Evolutionary conservation across 345 rosid genomes (phyloP), one percentile per base, ranked within the genome.

Genomic region (Pseudoturritis turrita): DNA sequence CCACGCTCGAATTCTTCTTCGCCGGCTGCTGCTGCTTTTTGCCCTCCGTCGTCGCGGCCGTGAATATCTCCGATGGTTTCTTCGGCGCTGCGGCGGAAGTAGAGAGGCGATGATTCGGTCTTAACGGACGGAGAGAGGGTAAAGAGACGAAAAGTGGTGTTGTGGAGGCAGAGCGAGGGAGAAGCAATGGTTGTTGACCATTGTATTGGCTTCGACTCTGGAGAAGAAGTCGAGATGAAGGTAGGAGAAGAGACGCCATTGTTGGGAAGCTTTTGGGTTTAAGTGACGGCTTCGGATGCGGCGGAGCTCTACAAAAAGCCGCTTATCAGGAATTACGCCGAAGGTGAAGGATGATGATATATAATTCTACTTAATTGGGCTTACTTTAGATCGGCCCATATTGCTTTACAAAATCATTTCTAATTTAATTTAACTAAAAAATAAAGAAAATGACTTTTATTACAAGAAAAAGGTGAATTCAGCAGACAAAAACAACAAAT

Each of bases 221-320:
- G 41, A 55, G 72, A 45, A 68, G 64, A 52, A 64, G 59, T 25
- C 45, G 81, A 12, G 84, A 62, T 10, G 81, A 49, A 22, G 77
- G 65, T 41, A 76, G 26, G 12, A 80, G 59, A 40, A 73, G 69
- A 61, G 78, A 79, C 40, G 84, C 72, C 87, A 83, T 83, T 57
- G 46, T 17, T 6, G 70, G 70, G 8, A 50, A 71, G 77, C 19
- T 77, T 21, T 23, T 11, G 28, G 14, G 44, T 29, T 66, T 5
- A 54, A 49, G 45, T 23, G 56, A 59, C 62, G 60, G 59, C 57
- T 53, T 68, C 21, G 39, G 66, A 62, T 54, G 65, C 61, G 75
- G 75, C 79, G 79, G 71, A 70, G 79, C 71, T 62, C 35, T 55
- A 46, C 65, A 15, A 39, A 26, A 69, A 19, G 65, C 49, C 6